Evolutionary conservation across 805 yeast species (phyloP).

Genomic region (Sugiyamaella chiloensis): DNA sequence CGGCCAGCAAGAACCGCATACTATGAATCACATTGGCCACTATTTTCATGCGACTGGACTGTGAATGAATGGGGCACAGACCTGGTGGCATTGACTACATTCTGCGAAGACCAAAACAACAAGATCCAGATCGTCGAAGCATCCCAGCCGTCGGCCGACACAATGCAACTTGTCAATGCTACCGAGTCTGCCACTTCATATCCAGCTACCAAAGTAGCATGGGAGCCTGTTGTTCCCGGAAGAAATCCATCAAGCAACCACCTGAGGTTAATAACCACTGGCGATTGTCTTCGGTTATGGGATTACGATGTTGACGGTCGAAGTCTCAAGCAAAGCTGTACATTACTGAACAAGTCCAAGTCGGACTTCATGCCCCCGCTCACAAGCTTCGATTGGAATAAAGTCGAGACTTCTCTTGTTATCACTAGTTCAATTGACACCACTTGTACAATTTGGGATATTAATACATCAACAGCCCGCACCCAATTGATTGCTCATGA

Average conservation of each 20-base stretch:
- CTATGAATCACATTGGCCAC: conserved; percentile 49
- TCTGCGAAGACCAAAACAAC: conserved; percentile 73
- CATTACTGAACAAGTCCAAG: conserved; percentile 41
- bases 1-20: conserved; percentile 39
- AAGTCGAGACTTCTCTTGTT: conserved; percentile 60
- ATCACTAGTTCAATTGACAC: conserved; percentile 92
- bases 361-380: conserved; percentile 70
- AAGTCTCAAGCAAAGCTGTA: conserved; percentile 39
- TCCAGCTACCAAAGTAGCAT: conserved; percentile 68
- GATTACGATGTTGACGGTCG: conserved; percentile 40
- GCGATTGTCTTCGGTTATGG: conserved; percentile 70
- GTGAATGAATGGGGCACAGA: conserved; percentile 38
- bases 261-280: conserved; percentile 61
- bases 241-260: background rate
- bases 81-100: conserved; percentile 66
- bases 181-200: conserved; percentile 56
- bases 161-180: conserved; percentile 41
- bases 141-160: conserved; percentile 22
- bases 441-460: conserved; percentile 96
- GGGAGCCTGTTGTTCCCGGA: conserved; percentile 54
- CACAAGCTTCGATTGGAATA: conserved; percentile 93
- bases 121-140: conserved; percentile 30
- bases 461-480: conserved; percentile 64
- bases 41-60: conserved; percentile 55
- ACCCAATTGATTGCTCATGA: conserved; percentile 97